Evolutionary conservation across 345 rosid species (phyloP), one percentile per base, ranked within the genome.

Genomic region (Capsella bursapastoris): DNA sequence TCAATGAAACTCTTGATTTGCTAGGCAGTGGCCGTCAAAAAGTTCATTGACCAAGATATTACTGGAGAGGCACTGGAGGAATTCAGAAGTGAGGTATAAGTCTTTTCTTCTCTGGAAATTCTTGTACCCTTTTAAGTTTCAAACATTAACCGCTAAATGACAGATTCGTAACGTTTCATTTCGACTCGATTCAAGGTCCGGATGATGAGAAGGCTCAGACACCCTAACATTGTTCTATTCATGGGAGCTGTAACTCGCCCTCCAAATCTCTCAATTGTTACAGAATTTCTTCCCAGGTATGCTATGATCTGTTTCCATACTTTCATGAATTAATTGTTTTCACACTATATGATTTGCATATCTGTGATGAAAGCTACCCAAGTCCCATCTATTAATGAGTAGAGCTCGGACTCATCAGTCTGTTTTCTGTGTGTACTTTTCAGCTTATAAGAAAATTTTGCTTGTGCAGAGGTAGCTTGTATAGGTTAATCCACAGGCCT

Each of bases 221-320:
- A 93, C 85, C 98, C 98, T 25, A 93, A 93, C 79, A 96, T 93
- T 49, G 98, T 93, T 84, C 98, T 93, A 75, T 93, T 90, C 88
- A 93, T 93, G 98, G 98, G 98, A 82, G 97, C 96, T 72, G 89
- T 93, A 72, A 91, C 96, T 48, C 93, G 97, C 56, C 80, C 91
- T 45, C 98, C 98, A 53, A 87, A 88, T 85, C 94, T 93, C 82
- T 93, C 98, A 34, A 93, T 93, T 71, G 82, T 93, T 35, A 88
- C 97, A 50, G 98, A 93, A 75, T 93, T 89, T 83, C 97, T 93
- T 78, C 98, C 91, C 47, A 86, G 97, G 98, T 91, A 79, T 53
- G 80, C 48, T 78, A 48, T 37, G 61, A 12, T 32, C 28, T 2
- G 8, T 55, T 50, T 22, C 25, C 25, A 22, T 22, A 22, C 25